Percentiles rank a stretch among this genome's conserved stretches.
Conservation (phyloP, 2,329 filamentous ascomycete species). For the Cladobotryum mycophilum region DNA sequence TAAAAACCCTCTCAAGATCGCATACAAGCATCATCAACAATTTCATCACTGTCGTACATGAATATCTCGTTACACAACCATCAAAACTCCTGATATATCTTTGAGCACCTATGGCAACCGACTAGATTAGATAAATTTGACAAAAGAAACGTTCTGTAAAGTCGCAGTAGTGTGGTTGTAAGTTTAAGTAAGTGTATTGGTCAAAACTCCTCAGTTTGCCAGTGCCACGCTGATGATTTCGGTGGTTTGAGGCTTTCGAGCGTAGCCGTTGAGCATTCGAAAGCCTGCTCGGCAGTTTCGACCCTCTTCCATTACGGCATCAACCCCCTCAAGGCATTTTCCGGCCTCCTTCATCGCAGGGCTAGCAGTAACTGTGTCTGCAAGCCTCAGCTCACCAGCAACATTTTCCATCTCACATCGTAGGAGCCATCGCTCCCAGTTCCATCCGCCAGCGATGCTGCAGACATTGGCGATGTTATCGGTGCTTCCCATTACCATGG, state of each 20-base stretch:
- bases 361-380: conserved; percentile 46
- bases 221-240: conserved; percentile 10
- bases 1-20: too few relatives aligned
- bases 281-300: conserved; percentile 52
- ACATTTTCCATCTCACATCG: conserved; percentile 77
- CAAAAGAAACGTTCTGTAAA: too few relatives aligned
- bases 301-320: conserved; percentile 58
- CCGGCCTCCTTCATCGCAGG: conserved; percentile 49
- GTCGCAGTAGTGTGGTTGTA: too few relatives aligned
- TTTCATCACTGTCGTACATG: too few relatives aligned
- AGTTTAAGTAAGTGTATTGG: too few relatives aligned
- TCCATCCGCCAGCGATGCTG: conserved; percentile 78
- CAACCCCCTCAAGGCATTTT: conserved; percentile 54
- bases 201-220: not conserved
- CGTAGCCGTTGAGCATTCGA: conserved; percentile 57
- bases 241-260: conserved; percentile 49
- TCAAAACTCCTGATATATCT: too few relatives aligned
- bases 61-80: too few relatives aligned
- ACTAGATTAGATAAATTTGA: too few relatives aligned
- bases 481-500: conserved; percentile 60
- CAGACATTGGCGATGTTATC: conserved; percentile 67
- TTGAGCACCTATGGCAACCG: too few relatives aligned
- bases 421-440: conserved; percentile 95
- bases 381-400: conserved; percentile 57
- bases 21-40: too few relatives aligned